Evolutionary conservation across 441 rosid genomes (phyloP).

Genomic region (Manihot esculenta): DNA sequence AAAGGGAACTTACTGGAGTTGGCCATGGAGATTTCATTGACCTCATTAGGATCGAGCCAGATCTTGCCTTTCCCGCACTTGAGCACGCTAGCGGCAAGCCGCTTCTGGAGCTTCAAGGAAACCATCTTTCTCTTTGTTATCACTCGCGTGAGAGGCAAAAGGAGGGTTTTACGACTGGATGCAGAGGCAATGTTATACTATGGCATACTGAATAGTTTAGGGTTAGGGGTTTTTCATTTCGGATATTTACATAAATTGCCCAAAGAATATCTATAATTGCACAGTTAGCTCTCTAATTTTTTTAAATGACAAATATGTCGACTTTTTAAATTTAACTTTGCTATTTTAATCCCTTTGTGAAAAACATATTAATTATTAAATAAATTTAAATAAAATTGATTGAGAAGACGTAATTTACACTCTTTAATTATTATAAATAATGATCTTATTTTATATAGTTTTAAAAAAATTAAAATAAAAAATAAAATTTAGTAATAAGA

Average conservation of each 20-base stretch:
- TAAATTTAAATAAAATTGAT: too few species aligned
- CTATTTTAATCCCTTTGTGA: too few species aligned
- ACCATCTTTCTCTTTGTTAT: constrained; percentile 42
- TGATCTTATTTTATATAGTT: too few species aligned
- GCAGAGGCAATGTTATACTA: not conserved
- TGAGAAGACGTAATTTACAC: too few species aligned
- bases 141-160: not conserved
- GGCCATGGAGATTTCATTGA: constrained; percentile 85
- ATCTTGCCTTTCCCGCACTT: constrained; percentile 80
- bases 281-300: not conserved
- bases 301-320: too few species aligned
- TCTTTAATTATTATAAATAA: too few species aligned
- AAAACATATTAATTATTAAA: too few species aligned
- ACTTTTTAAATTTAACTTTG: too few species aligned
- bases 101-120: constrained; percentile 85
- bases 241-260: not conserved
- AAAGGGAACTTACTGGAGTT: constrained; percentile 59
- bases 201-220: not conserved
- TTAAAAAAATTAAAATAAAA: too few species aligned
- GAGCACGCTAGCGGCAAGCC: constrained; percentile 83
- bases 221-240: constrained; percentile 16
- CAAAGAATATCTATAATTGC: not conserved
- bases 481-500: too few species aligned
- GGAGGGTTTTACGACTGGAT: constrained; percentile 1
- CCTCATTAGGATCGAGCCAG: constrained; percentile 92